Evolutionary conservation across 805 yeast species (phyloP), one percentile per base, ranked within the genome.

Genomic region (Starmerella powellii): DNA sequence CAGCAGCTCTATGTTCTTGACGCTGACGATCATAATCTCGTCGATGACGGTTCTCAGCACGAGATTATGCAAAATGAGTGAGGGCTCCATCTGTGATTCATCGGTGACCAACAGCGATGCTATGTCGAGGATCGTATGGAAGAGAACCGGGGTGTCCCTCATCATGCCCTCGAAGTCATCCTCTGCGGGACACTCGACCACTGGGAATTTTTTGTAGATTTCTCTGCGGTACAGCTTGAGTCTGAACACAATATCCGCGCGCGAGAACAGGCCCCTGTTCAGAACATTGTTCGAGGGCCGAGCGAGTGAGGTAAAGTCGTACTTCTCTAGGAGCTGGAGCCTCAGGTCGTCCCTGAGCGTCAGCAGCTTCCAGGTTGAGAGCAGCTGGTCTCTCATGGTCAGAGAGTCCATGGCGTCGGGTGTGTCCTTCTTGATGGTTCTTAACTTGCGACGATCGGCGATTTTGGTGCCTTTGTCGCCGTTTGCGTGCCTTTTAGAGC

Each of bases 1-100:
- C 31, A 85, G 63, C 29, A 83, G 60, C 56, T 83, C 87, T 15
- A 76, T 60, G 6, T 77, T 70, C 61, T 83, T 86, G 42, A 73
- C 68, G 16, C 95, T 94, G 20, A 72, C 65, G 8, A 79, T 68
- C 60, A 85, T 60, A 10, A 79, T 70, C 53, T 84, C 87, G 38
- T 71, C 57, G 10, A 60, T 49, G 6, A 60, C 50, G 2, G 58
- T 46, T 30, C 55, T 55, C 34, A 49, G 50, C 4, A 61, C 61
- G 36, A 50, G 42, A 35, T 55, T 60, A 41, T 56, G 59, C 23
- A 60, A 40, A 5, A 48, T 39, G 19, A 56, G 21, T 8, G 47
- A 41, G 2, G 48, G 28, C 32, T 44, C 47, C 45, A 42, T 15
- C 56, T 47, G 6, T 57, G 56, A 48, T 67, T 60, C 10, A 69